These are phyloP conservation scores for Davidsoniella australis DNA, from an alignment of 2,329 filamentous ascomycete species.

Conservation along the genomic window DNA sequence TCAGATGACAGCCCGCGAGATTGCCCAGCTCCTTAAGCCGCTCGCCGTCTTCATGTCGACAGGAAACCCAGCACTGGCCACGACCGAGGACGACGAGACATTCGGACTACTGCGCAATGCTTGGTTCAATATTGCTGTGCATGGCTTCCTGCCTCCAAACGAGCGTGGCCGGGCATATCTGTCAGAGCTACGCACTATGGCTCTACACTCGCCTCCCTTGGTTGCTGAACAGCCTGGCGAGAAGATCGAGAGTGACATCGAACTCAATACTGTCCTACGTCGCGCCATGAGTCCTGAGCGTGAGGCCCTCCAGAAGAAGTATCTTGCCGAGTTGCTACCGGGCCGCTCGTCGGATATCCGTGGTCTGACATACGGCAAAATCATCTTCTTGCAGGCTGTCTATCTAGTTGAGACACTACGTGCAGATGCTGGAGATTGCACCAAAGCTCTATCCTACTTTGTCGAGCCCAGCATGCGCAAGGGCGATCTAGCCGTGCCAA, in stretches of 20 bases:
- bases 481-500: slow-evolving; percentile 43
- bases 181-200: slow-evolving; percentile 66
- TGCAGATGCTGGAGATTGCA: slow-evolving; percentile 75
- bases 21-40: slow-evolving; percentile 71
- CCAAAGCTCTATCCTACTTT: slow-evolving; percentile 79
- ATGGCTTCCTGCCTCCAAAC: slow-evolving; percentile 68
- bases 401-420: slow-evolving; percentile 79
- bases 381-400: slow-evolving; percentile 80
- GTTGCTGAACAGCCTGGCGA: slow-evolving; percentile 80
- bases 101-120: slow-evolving; percentile 67
- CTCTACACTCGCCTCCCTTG: slow-evolving; percentile 71
- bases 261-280: slow-evolving; percentile 83
- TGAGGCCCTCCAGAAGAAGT: slow-evolving; percentile 63
- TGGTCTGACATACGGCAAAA: slow-evolving; percentile 70
- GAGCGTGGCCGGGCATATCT: slow-evolving; percentile 55
- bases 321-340: slow-evolving; percentile 57
- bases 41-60: slow-evolving; percentile 69
- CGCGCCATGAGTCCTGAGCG: slow-evolving; percentile 70
- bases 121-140: slow-evolving; percentile 96
- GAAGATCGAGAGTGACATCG: slow-evolving; percentile 86
- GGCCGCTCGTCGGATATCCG: slow-evolving; percentile 63
- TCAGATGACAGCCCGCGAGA: slow-evolving; percentile 69
- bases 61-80: slow-evolving; percentile 37
- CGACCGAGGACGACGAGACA: slow-evolving; percentile 42
- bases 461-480: slow-evolving; percentile 70